Percentiles rank a stretch among this genome's conserved stretches.
phyloP scores from a whole-genome alignment of 352 stramenopile species.

The Phytophthora sojae region DNA sequence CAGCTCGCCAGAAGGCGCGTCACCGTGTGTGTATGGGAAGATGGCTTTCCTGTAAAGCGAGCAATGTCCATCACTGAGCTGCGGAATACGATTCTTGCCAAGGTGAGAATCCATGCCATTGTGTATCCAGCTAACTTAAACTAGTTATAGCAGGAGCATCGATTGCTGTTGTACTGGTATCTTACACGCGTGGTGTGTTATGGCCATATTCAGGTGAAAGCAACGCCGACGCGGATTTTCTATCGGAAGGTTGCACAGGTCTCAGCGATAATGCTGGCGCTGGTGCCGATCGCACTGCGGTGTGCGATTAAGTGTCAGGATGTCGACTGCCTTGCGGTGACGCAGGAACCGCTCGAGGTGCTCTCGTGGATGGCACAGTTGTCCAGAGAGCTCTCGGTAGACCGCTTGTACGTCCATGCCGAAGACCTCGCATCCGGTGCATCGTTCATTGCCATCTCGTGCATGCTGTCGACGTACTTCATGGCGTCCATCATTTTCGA shows the following conservation, averaged over 20 bases:
- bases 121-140: not conserved
- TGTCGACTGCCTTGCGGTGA: constrained; percentile 56
- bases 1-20: constrained; percentile 72
- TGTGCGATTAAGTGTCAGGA: constrained; percentile 67
- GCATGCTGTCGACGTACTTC: constrained; percentile 76
- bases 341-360: constrained; percentile 58
- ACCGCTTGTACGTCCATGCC: constrained; percentile 31
- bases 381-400: constrained; percentile 40
- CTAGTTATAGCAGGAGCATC: not conserved
- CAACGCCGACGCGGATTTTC: constrained; percentile 62
- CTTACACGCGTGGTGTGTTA: constrained; percentile 1
- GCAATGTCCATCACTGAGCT: constrained; percentile 86
- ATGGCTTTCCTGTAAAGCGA: constrained; percentile 68
- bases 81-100: constrained; percentile 80
- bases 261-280: constrained; percentile 59
- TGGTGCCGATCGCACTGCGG: constrained; percentile 70
- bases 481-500: constrained; percentile 80
- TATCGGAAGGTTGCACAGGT: constrained; percentile 79
- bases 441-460: constrained; percentile 72
- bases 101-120: constrained; percentile 43
- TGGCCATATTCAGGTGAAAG: constrained; percentile 61
- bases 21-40: constrained; percentile 83
- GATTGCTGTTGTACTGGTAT: not conserved
- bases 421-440: constrained; percentile 41
- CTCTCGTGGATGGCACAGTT: constrained; percentile 44